Evolutionary conservation across 805 yeast genomes (phyloP).

Genomic region (Saturnispora gosingensis): DNA sequence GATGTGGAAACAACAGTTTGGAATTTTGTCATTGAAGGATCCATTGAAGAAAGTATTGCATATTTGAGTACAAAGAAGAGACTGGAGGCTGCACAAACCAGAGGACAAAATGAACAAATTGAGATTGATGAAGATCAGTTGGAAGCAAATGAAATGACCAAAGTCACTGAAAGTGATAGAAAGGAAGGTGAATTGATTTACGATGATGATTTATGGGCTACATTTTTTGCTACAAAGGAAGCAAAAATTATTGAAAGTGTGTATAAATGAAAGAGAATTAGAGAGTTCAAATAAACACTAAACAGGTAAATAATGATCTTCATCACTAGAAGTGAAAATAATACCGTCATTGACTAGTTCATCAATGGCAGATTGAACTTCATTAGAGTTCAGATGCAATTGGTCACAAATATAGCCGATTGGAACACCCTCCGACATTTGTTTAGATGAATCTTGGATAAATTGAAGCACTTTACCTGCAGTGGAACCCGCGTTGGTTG

Average conservation of each 20-base stretch:
- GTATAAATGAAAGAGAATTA: slow-evolving; percentile 3
- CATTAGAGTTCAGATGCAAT: slow-evolving; percentile 40
- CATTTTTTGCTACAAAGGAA: slow-evolving; percentile 38
- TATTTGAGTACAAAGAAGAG: slow-evolving; percentile 57
- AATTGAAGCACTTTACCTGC: slow-evolving; percentile 35
- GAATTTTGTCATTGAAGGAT: slow-evolving; percentile 76
- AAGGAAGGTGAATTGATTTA: slow-evolving; percentile 53
- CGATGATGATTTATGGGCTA: slow-evolving; percentile 51
- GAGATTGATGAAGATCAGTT: slow-evolving; percentile 32
- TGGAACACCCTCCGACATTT: slow-evolving; percentile 73
- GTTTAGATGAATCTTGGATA: slow-evolving; percentile 41
- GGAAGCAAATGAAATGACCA: slow-evolving; percentile 47
- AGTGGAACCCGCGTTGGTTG: slow-evolving; percentile 13
- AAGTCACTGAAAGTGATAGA: slow-evolving; percentile 40
- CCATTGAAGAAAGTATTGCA: slow-evolving; percentile 85
- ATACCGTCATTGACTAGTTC: slow-evolving; percentile 58
- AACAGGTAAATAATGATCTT: slow-evolving; percentile 48
- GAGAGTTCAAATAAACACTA: slow-evolving; percentile 15
- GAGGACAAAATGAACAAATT: slow-evolving; percentile 14
- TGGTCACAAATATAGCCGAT: slow-evolving; percentile 49
- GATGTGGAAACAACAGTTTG: slow-evolving; percentile 73
- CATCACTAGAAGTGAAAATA: slow-evolving; percentile 63
- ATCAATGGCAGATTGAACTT: slow-evolving; percentile 41
- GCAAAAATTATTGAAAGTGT: slow-evolving; percentile 17
- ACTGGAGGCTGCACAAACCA: slow-evolving; percentile 30